These are phyloP conservation scores for Pichia phayaonensis DNA, from an alignment of 805 yeast genomes.

Conservation along the genomic window DNA sequence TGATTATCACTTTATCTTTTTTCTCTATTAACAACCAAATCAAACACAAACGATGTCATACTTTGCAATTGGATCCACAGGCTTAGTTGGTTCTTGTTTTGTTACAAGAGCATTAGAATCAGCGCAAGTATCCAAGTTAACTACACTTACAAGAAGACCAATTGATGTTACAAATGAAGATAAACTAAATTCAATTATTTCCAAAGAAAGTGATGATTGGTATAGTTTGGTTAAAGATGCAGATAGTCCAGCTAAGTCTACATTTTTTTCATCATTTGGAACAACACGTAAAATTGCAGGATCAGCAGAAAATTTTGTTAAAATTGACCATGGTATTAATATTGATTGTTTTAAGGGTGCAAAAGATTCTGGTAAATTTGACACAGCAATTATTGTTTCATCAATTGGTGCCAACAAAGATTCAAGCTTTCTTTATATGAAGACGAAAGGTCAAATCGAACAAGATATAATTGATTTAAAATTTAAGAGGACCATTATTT, in stretches of 20 bases:
- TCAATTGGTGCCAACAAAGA: constrained; percentile 52
- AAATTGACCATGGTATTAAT: constrained; percentile 71
- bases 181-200: constrained; percentile 32
- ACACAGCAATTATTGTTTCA: constrained; percentile 61
- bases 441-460: constrained; percentile 72
- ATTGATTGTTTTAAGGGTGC: constrained; percentile 66
- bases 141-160: constrained; percentile 46
- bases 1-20: neutral
- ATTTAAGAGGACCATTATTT: constrained; percentile 65
- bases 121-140: constrained; percentile 31
- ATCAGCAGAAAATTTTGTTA: constrained; percentile 56
- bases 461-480: constrained; percentile 51
- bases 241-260: constrained; percentile 30
- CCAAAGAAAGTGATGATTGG: constrained; percentile 47
- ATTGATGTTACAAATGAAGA: constrained; percentile 15
- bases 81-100: constrained; percentile 60
- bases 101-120: constrained; percentile 37
- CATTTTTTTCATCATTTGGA: constrained; percentile 61
- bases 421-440: constrained; percentile 55
- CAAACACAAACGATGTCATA: constrained; percentile 7
- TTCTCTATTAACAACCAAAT: neutral
- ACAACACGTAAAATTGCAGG: constrained; percentile 73
- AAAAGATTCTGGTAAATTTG: constrained; percentile 51
- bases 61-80: constrained; percentile 66
- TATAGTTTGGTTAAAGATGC: constrained; percentile 20